Conservation (phyloP, 2,329 filamentous ascomycete genomes). For the Epichloe hybrida region DNA sequence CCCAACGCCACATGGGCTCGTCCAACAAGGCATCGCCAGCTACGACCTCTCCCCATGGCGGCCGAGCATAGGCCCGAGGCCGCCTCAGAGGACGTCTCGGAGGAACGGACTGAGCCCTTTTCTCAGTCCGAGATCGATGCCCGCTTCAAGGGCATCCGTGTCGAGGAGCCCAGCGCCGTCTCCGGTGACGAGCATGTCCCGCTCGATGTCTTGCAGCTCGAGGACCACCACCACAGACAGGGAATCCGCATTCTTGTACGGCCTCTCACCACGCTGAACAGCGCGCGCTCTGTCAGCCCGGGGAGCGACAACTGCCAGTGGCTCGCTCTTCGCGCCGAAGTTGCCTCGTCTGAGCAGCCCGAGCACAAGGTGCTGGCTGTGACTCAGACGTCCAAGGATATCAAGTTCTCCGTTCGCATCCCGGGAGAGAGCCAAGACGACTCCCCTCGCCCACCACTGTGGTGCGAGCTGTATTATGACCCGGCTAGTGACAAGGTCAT, state of each 20-base stretch:
- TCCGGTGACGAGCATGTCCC: constrained; percentile 31
- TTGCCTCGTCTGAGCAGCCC: constrained; percentile 36
- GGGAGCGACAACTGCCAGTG: constrained; percentile 43
- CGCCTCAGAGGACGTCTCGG: constrained; percentile 25
- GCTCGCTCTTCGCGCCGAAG: constrained; percentile 41
- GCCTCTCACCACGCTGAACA: constrained; percentile 36
- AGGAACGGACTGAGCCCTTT: constrained; percentile 45
- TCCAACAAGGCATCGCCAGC: constrained; percentile 2
- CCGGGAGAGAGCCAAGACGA: constrained; percentile 33
- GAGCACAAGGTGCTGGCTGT: constrained; percentile 45
- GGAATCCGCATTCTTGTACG: constrained; percentile 45
- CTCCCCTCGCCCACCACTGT: constrained; percentile 33
- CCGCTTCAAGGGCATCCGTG: constrained; percentile 31
- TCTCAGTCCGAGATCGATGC: constrained; percentile 41
- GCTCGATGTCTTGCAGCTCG: constrained; percentile 37
- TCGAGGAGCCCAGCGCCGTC: constrained; percentile 28
- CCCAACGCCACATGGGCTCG: constrained; percentile 1
- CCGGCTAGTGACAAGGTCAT: constrained; percentile 45
- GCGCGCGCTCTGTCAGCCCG: constrained; percentile 40
- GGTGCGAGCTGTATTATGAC: constrained; percentile 48
- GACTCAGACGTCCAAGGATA: constrained; percentile 45
- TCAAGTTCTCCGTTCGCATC: constrained; percentile 45
- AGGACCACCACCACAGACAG: constrained; percentile 38
- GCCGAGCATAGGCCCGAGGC: constrained; percentile 28
- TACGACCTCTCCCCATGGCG: constrained; percentile 21